Evolutionary conservation across 2,329 filamentous ascomycete species (phyloP).

Genomic region (Colletotrichum sublineola): DNA sequence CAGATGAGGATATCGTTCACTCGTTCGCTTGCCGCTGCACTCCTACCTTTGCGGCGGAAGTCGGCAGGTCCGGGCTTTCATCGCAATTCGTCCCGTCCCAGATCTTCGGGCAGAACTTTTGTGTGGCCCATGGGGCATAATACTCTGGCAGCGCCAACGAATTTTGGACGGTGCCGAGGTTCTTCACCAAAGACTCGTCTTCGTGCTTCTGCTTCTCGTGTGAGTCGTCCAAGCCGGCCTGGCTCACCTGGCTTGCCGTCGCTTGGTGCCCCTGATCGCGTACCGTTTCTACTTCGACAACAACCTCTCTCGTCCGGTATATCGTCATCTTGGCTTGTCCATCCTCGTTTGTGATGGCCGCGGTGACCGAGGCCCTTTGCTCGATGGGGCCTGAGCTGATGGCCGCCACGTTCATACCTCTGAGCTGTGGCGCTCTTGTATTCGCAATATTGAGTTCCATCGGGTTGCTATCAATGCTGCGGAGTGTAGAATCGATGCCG

Average conservation of each 20-base stretch:
- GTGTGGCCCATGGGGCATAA: slow-evolving; percentile 29
- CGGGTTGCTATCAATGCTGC: not conserved
- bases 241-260: slow-evolving; percentile 11
- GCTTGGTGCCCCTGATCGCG: not conserved
- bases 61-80: slow-evolving; percentile 31
- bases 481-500: not conserved
- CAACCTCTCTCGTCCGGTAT: slow-evolving; percentile 30
- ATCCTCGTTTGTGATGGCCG: not conserved
- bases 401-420: slow-evolving; percentile 29
- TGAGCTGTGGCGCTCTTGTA: not conserved
- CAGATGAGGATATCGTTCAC: not conserved
- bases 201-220: not conserved
- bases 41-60: slow-evolving; percentile 27
- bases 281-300: slow-evolving; percentile 33
- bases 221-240: slow-evolving; percentile 8
- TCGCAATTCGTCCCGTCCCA: slow-evolving; percentile 40
- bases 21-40: slow-evolving; percentile 16
- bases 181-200: not conserved
- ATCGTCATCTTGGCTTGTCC: slow-evolving; percentile 39
- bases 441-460: slow-evolving; percentile 12
- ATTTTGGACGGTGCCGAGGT: slow-evolving; percentile 4
- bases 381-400: slow-evolving; percentile 19
- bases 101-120: slow-evolving; percentile 34
- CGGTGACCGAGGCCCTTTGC: slow-evolving; percentile 1
- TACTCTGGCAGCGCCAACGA: slow-evolving; percentile 25